Evolutionary conservation across 495 filamentous ascomycete genomes (phyloP).

Genomic region (Penicillium goetzii): DNA sequence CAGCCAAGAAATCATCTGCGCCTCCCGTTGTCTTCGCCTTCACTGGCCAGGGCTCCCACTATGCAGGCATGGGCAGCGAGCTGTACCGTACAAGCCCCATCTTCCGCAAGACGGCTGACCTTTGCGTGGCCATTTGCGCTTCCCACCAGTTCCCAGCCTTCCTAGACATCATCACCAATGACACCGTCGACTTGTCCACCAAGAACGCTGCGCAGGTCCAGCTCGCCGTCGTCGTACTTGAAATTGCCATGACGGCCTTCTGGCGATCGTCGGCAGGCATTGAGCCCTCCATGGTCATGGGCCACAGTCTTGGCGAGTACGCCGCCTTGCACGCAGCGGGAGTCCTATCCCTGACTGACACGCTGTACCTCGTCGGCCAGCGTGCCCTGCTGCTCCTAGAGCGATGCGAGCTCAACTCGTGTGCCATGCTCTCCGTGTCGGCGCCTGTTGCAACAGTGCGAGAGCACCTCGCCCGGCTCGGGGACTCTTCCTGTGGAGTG

Average conservation of each 20-base stretch:
- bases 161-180: background rate
- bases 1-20: background rate
- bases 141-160: background rate
- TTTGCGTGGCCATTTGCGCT: too few species aligned
- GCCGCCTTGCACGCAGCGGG: background rate
- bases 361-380: background rate
- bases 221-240: background rate
- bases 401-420: background rate
- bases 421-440: background rate
- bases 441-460: background rate
- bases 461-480: background rate
- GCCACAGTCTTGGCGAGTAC: background rate
- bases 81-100: background rate
- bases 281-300: background rate
- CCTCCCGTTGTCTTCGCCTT: background rate
- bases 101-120: too few species aligned
- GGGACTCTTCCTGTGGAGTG: background rate
- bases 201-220: background rate
- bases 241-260: background rate
- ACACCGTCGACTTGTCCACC: too few species aligned
- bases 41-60: background rate
- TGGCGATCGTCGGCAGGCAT: background rate
- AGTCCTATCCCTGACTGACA: background rate
- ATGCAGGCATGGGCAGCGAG: background rate
- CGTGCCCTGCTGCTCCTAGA: background rate